Evolutionary conservation across 2,329 filamentous ascomycete genomes (phyloP).

Genomic region (Akanthomyces lecanii): DNA sequence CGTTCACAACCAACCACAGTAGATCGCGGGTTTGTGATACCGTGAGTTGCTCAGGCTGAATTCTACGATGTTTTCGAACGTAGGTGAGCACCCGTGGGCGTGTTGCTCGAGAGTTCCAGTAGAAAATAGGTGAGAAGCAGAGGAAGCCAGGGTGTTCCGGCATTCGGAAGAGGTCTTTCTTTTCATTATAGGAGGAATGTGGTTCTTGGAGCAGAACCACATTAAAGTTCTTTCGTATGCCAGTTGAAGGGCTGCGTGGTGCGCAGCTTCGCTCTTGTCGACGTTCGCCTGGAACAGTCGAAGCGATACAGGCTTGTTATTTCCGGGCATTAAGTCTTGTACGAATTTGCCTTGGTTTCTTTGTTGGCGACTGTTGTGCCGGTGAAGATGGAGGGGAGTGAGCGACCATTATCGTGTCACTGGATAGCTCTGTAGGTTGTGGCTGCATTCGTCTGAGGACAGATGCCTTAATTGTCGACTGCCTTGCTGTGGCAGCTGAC

Average conservation of each 20-base stretch:
- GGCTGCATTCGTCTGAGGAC: background rate
- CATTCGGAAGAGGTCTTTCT: background rate
- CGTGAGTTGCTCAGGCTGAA: slow-evolving; percentile 16
- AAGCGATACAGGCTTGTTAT: background rate
- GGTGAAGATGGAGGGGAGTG: background rate
- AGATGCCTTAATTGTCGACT: background rate
- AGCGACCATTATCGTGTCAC: background rate
- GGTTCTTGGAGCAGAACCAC: slow-evolving; percentile 4
- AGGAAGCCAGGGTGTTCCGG: background rate
- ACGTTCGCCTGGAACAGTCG: no score
- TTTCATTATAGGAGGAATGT: background rate
- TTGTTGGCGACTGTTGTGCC: background rate
- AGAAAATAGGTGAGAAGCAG: background rate
- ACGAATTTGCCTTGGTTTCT: background rate
- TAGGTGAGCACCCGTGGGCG: slow-evolving; percentile 2
- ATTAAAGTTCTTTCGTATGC: slow-evolving; percentile 6
- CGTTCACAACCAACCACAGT: background rate
- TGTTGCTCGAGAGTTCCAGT: background rate
- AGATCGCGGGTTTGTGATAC: slow-evolving; percentile 1
- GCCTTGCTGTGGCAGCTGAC: background rate
- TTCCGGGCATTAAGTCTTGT: background rate
- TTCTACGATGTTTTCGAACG: background rate
- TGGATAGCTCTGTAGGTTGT: background rate
- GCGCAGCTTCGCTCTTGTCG: slow-evolving; percentile 3
- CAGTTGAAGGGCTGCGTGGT: background rate